Conservation (phyloP, 805 yeast species). For the Spathaspora arborariae region DNA sequence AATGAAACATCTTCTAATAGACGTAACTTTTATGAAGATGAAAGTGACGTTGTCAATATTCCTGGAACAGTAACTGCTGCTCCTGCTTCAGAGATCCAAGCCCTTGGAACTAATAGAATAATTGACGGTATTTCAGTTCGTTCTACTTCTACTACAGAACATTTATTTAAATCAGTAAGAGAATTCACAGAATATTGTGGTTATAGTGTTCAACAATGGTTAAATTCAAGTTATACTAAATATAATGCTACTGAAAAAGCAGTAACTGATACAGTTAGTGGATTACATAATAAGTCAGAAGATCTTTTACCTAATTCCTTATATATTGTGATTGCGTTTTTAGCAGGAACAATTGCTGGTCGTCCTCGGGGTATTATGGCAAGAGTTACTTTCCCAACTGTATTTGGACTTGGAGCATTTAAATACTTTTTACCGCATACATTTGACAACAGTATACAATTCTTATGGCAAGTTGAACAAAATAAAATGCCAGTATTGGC, state of each 20-base stretch:
- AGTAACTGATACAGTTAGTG: slow-evolving; percentile 59
- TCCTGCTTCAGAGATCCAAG: slow-evolving; percentile 36
- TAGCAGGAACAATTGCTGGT: slow-evolving; percentile 70
- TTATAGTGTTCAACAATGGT: slow-evolving; percentile 21
- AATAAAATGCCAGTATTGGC: slow-evolving; percentile 61
- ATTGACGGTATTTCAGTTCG: slow-evolving; percentile 58
- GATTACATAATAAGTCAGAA: slow-evolving; percentile 61
- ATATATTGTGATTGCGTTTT: slow-evolving; percentile 63
- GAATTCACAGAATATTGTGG: slow-evolving; percentile 31
- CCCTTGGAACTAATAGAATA: slow-evolving; percentile 44
- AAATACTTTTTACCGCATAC: slow-evolving; percentile 71
- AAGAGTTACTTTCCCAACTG: slow-evolving; percentile 53
- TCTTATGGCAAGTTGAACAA: slow-evolving; percentile 60
- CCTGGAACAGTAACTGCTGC: slow-evolving; percentile 51
- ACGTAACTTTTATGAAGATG: slow-evolving; percentile 50
- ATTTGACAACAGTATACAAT: slow-evolving; percentile 53
- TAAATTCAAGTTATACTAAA: slow-evolving; percentile 45
- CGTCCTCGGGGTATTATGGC: slow-evolving; percentile 60
- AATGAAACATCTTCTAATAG: slow-evolving; percentile 12
- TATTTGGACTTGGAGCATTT: slow-evolving; percentile 62
- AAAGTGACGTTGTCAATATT: slow-evolving; percentile 39
- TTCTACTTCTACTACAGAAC: slow-evolving; percentile 47
- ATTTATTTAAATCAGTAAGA: slow-evolving; percentile 47
- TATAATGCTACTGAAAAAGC: slow-evolving; percentile 60
- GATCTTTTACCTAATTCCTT: slow-evolving; percentile 67